Evolutionary conservation across 2,329 filamentous ascomycete species (phyloP), one percentile per base, ranked within the genome.

Genomic region (Ophiocordyceps polyrhachis-furcata): DNA sequence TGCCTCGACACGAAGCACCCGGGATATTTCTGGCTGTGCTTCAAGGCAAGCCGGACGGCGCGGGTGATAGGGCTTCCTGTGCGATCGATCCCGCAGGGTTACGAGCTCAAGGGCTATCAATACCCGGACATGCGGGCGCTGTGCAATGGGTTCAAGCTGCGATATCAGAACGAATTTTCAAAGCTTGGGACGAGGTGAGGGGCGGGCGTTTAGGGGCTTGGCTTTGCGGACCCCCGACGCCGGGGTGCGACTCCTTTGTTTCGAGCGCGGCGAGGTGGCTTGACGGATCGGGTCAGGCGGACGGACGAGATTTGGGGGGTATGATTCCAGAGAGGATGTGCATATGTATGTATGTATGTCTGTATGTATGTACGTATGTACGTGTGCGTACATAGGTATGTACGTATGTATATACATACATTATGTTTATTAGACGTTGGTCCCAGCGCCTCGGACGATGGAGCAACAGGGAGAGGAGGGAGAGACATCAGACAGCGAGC

Each of bases 71-170:
- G 77, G 42, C 88, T 89, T 80, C 76, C 79, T 5, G 85, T 98
- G 50, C 88, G 91, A 54, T 80, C 95, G 35, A 83, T 96, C 17
- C 91, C 91, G 2, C 83, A 93, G 55, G 91, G 85, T 5, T 98
- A 89, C 58, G 87, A 96, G 66, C 72, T 98, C 55, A 79, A 87
- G 64, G 83, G 83, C 52, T 83, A 83, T 52, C 76, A 81, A 44
- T 98, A 98, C 59, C 89, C 91, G 1, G 88, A 96, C 56, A 94
- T 96, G 83, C 75, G 82, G 52, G 86, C 87, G 43, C 68, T 98
- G 50, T 94, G 89, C 70, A 98, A 98, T 64, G 91, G 89, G 6
- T 96, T 96, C 71, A 96, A 96, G 71, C 63, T 89, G 56, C 70
- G 88, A 45, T 87, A 74, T 56, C 71, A 74, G 55, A 74, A 68